Evolutionary conservation across 352 stramenopile genomes (phyloP).

Genomic region (Phytophthora ramorum): DNA sequence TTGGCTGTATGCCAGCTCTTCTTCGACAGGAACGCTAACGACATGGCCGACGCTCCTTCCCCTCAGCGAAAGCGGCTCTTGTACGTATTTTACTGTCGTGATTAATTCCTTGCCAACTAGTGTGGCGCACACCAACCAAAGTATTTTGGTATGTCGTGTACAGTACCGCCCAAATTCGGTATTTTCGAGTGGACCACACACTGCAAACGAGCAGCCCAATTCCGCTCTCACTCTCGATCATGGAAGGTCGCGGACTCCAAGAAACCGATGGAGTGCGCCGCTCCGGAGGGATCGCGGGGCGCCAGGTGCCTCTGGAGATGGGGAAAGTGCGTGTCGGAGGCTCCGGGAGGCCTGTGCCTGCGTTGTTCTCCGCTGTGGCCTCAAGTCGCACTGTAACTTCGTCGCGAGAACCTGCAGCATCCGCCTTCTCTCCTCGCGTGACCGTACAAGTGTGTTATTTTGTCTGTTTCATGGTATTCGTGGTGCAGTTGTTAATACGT

Average conservation of each 20-base stretch:
- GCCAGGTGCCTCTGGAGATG: constrained; percentile 50
- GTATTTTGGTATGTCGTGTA: no score
- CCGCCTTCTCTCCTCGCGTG: constrained; percentile 27
- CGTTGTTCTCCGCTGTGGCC: constrained; percentile 13
- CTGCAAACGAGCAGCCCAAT: neutral
- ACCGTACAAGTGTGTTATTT: constrained; percentile 34
- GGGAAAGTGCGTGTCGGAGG: constrained; percentile 57
- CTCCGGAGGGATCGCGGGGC: constrained; percentile 35
- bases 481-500: neutral
- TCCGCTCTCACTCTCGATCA: constrained; percentile 3
- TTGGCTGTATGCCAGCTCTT: constrained; percentile 99
- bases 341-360: constrained; percentile 50
- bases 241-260: constrained; percentile 28
- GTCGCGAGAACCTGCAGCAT: constrained; percentile 4
- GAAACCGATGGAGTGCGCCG: constrained; percentile 16
- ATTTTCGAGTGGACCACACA: no score
- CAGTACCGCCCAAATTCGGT: no score
- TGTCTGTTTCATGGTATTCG: neutral
- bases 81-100: no score
- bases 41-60: constrained; percentile 52
- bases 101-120: no score
- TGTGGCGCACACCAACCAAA: no score
- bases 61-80: no score
- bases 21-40: constrained; percentile 94
- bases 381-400: constrained; percentile 8